Conservation (phyloP, 164 flowering plant species). For the Vitis riparia region DNA sequence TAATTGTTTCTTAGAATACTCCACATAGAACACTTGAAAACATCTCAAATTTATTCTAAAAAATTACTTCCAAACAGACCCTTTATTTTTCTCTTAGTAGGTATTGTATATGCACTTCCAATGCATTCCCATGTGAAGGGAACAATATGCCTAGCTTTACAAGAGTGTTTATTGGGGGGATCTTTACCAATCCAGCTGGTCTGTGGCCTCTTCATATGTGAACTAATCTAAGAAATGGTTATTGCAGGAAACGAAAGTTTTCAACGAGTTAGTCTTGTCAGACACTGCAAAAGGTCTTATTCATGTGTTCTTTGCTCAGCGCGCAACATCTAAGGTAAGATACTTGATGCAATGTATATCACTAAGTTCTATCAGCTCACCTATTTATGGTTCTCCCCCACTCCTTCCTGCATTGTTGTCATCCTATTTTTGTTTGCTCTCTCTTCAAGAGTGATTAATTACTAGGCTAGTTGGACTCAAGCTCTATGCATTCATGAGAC, state of each 20-base stretch:
- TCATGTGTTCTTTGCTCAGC: conserved; percentile 77
- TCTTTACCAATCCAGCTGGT: neutral
- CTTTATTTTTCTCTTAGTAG: no score
- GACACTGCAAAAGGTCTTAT: conserved; percentile 74
- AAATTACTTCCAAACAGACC: no score
- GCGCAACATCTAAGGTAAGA: conserved; percentile 73
- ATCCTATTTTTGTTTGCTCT: neutral
- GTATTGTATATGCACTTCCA: neutral
- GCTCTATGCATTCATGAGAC: neutral
- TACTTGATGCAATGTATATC: neutral
- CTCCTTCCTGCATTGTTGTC: neutral
- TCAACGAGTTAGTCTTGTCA: conserved; percentile 53
- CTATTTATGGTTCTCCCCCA: neutral
- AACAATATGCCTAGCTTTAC: neutral
- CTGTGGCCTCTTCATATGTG: neutral
- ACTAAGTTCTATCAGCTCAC: neutral
- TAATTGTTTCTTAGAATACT: no score
- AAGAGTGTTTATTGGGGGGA: neutral
- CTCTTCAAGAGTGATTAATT: neutral
- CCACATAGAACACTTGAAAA: no score
- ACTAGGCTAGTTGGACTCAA: neutral
- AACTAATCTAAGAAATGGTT: conserved; percentile 10
- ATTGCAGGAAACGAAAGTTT: conserved; percentile 64
- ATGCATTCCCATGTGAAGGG: neutral
- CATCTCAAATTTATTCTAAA: no score